These are phyloP conservation scores for Stemphylium vesicarium DNA, from an alignment of 2,329 filamentous ascomycete genomes.

Conservation along the genomic window DNA sequence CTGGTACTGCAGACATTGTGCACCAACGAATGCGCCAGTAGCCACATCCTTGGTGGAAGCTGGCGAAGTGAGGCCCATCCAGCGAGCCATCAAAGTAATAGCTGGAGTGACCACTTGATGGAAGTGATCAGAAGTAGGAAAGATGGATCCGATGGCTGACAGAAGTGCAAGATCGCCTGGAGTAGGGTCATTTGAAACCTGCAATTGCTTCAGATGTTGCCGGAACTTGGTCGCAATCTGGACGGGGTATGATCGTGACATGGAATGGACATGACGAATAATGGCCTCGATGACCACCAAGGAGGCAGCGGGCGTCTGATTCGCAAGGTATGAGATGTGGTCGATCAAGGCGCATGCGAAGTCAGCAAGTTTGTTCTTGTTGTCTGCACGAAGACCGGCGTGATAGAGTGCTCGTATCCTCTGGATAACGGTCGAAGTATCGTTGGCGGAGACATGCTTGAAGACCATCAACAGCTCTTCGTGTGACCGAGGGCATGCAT, in stretches of 20 bases:
- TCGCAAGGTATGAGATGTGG: slow-evolving; percentile 65
- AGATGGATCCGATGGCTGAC: slow-evolving; percentile 81
- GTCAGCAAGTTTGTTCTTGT: slow-evolving; percentile 80
- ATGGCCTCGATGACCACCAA: slow-evolving; percentile 78
- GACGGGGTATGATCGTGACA: slow-evolving; percentile 83
- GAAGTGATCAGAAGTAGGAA: slow-evolving; percentile 96
- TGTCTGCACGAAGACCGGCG: slow-evolving; percentile 80
- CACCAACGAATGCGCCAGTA: slow-evolving; percentile 78
- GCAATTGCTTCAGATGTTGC: slow-evolving; percentile 66
- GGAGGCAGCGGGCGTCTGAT: slow-evolving; percentile 59
- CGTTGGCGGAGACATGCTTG: slow-evolving; percentile 65
- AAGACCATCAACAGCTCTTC: slow-evolving; percentile 73
- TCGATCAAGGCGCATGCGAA: slow-evolving; percentile 73
- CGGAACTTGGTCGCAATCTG: slow-evolving; percentile 81
- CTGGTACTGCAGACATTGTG: slow-evolving; percentile 83
- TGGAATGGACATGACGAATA: slow-evolving; percentile 88
- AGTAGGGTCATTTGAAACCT: slow-evolving; percentile 60
- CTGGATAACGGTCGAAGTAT: slow-evolving; percentile 80
- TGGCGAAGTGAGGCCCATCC: slow-evolving; percentile 78
- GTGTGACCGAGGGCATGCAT: slow-evolving; percentile 81
- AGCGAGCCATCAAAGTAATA: slow-evolving; percentile 81
- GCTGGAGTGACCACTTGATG: slow-evolving; percentile 93
- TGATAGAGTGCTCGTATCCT: slow-evolving; percentile 92
- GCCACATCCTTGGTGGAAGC: slow-evolving; percentile 69
- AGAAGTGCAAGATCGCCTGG: slow-evolving; percentile 83